These are phyloP conservation scores for Anthracocystis setariae DNA, from an alignment of 1,284 basidiomycete species.

Conservation along the genomic window DNA sequence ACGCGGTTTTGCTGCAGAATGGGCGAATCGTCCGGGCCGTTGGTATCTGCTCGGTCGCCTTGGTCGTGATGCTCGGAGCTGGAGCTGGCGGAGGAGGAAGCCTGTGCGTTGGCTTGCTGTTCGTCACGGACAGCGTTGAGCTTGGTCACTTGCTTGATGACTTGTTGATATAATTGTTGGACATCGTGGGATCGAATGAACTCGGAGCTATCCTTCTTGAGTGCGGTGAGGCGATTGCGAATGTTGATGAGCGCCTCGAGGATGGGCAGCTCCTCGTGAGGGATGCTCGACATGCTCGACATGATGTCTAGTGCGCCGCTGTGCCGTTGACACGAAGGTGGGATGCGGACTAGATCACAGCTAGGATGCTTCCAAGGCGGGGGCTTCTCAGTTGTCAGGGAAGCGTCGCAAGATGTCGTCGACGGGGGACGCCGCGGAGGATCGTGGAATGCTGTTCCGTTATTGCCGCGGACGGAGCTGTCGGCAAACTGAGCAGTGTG, in stretches of 20 bases:
- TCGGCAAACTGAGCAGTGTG: too few relatives aligned
- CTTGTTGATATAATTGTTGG: conserved; percentile 88
- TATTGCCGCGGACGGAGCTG: neutral
- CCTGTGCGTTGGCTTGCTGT: conserved; percentile 49
- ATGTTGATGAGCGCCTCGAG: conserved; percentile 95
- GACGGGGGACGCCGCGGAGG: neutral
- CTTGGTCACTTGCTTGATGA: conserved; percentile 94
- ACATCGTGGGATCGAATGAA: conserved; percentile 94
- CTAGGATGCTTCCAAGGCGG: neutral
- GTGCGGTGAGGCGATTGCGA: conserved; percentile 81
- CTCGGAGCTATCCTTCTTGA: conserved; percentile 86
- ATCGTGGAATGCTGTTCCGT: neutral
- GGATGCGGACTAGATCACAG: neutral
- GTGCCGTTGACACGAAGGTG: conserved; percentile 1
- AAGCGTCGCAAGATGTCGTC: too few relatives aligned
- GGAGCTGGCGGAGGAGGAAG: conserved; percentile 35
- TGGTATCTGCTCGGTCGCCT: conserved; percentile 13
- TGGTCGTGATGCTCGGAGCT: conserved; percentile 40
- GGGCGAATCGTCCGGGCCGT: conserved; percentile 42
- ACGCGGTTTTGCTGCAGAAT: conserved; percentile 60
- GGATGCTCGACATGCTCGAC: conserved; percentile 65
- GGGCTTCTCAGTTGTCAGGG: neutral
- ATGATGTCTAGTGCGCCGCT: conserved; percentile 13
- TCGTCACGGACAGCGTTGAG: conserved; percentile 88
- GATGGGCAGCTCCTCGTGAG: conserved; percentile 80